These are phyloP conservation scores for Clonostachys chloroleuca DNA, from an alignment of 2,329 filamentous ascomycete species.

Conservation along the genomic window DNA sequence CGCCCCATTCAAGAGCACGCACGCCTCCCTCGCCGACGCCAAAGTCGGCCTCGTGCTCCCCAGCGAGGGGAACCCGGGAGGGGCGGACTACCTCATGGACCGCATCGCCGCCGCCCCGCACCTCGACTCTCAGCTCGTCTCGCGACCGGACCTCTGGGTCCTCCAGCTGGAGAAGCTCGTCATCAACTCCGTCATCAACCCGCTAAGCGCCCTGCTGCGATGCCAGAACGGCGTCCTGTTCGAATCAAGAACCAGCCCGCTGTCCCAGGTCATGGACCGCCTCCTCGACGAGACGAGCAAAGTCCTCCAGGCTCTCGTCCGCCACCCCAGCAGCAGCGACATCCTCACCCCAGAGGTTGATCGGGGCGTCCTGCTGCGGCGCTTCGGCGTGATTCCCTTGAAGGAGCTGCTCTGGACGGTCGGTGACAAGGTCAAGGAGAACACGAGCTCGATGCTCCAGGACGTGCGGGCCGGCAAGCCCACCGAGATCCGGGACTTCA, in stretches of 20 bases:
- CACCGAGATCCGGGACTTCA: slow-evolving; percentile 56
- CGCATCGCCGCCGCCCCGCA: slow-evolving; percentile 35
- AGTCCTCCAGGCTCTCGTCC: slow-evolving; percentile 66
- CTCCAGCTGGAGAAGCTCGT: slow-evolving; percentile 84
- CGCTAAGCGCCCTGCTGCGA: slow-evolving; percentile 74
- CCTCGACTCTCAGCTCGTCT: slow-evolving; percentile 33
- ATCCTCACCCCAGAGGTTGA: slow-evolving; percentile 22
- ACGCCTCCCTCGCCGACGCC: slow-evolving; percentile 44
- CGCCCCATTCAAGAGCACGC: slow-evolving; percentile 44
- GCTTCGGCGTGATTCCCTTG: slow-evolving; percentile 38
- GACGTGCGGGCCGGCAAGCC: slow-evolving; percentile 44
- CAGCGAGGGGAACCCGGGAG: slow-evolving; percentile 9
- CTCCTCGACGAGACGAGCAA: slow-evolving; percentile 71
- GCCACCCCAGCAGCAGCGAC: slow-evolving; percentile 42
- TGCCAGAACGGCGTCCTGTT: slow-evolving; percentile 77
- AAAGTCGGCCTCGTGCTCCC: slow-evolving; percentile 39
- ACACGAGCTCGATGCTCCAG: slow-evolving; percentile 60
- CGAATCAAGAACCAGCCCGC: slow-evolving; percentile 39
- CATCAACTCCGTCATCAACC: slow-evolving; percentile 77
- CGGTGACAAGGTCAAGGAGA: slow-evolving; percentile 42
- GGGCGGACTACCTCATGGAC: slow-evolving; percentile 29
- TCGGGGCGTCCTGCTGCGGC: slow-evolving; percentile 14
- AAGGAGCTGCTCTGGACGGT: slow-evolving; percentile 39
- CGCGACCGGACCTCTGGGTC: slow-evolving; percentile 40
- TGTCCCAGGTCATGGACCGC: slow-evolving; percentile 53